Conservation (phyloP, 306 rosid species). For the Betula pendula region DNA sequence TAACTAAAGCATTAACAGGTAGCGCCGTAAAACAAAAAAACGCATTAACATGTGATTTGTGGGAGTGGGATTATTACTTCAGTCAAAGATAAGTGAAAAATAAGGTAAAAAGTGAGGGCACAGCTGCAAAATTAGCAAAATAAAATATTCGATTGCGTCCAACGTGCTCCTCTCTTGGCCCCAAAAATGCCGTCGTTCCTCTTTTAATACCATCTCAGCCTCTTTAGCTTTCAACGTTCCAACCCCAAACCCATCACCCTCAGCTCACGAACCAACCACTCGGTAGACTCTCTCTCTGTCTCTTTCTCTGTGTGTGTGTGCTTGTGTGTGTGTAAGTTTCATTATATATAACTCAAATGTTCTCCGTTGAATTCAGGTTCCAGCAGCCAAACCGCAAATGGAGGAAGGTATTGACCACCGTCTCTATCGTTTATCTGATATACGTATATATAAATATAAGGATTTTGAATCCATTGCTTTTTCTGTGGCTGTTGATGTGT, state of each 20-base stretch:
- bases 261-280: neutral
- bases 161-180: neutral
- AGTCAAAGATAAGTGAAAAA: too few species aligned
- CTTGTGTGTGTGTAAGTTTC: neutral
- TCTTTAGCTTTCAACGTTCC: constrained; percentile 1
- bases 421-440: neutral
- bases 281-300: neutral
- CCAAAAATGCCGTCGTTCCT: neutral
- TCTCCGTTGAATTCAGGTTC: constrained; percentile 26
- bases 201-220: neutral
- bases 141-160: neutral
- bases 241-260: constrained; percentile 17
- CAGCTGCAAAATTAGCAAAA: too few species aligned
- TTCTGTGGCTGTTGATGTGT: neutral
- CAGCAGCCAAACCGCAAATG: constrained; percentile 46
- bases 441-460: neutral
- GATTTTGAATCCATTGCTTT: constrained; percentile 14
- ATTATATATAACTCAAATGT: neutral
- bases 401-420: constrained; percentile 29
- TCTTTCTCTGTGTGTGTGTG: neutral
- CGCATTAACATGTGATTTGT: too few species aligned
- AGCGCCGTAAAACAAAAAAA: too few species aligned
- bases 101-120: too few species aligned
- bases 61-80: too few species aligned
- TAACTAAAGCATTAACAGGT: too few species aligned